Conservation (phyloP, 2,329 filamentous ascomycete genomes). For the Phoma sp. region DNA sequence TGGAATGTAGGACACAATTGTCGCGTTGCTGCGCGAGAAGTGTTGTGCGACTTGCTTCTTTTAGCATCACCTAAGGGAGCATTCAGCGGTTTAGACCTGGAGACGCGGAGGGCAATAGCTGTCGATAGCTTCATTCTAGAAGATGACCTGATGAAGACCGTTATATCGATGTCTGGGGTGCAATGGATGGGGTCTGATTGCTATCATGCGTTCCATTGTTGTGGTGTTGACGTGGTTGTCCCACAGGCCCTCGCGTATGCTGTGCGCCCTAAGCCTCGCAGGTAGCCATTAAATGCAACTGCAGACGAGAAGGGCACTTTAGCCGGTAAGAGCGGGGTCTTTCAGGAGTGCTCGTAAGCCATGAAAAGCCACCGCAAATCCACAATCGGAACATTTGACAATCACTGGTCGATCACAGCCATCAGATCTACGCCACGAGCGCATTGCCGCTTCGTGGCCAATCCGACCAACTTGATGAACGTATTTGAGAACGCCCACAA, state of each 20-base stretch:
- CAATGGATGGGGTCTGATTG: slow-evolving; percentile 1
- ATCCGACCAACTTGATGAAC: slow-evolving; percentile 14
- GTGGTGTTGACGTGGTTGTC: slow-evolving; percentile 13
- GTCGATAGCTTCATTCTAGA: neutral
- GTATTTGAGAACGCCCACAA: slow-evolving; percentile 3
- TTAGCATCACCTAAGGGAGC: slow-evolving; percentile 6
- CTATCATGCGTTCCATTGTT: slow-evolving; percentile 8
- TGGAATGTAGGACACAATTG: slow-evolving; percentile 19
- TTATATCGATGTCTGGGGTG: slow-evolving; percentile 12
- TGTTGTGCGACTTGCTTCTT: slow-evolving; percentile 16
- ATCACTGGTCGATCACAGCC: slow-evolving; percentile 24
- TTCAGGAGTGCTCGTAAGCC: neutral
- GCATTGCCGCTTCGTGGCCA: slow-evolving; percentile 18
- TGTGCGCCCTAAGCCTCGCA: slow-evolving; percentile 15
- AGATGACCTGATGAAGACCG: neutral
- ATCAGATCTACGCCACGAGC: slow-evolving; percentile 27
- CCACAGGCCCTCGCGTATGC: slow-evolving; percentile 1
- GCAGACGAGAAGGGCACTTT: slow-evolving; percentile 13
- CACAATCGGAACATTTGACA: slow-evolving; percentile 5
- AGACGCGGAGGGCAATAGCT: neutral
- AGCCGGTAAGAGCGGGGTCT: slow-evolving; percentile 8
- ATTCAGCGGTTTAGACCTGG: neutral
- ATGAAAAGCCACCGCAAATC: slow-evolving; percentile 1
- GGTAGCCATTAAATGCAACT: slow-evolving; percentile 16
- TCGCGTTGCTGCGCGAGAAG: slow-evolving; percentile 16